Evolutionary conservation across 1,284 basidiomycete species (phyloP).

Genomic region (Bjerkandera adusta): DNA sequence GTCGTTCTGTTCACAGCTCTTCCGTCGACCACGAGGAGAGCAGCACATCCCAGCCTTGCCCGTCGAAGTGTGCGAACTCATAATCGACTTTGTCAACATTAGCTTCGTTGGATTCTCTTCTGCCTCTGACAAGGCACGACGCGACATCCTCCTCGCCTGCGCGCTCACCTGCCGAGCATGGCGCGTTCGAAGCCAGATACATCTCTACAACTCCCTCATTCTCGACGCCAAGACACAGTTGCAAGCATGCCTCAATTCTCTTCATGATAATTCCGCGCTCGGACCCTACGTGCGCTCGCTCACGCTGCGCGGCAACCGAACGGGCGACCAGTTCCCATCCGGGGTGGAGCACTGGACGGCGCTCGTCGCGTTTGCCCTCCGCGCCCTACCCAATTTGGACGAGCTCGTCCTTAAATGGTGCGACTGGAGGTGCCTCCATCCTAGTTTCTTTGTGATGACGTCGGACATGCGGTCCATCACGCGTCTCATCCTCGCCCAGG

Average conservation of each 20-base stretch:
- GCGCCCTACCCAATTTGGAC: background rate
- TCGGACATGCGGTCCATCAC: background rate
- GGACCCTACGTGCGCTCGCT: background rate
- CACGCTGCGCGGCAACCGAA: background rate
- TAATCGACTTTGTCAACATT: conserved; percentile 7
- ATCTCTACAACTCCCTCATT: conserved; percentile 5
- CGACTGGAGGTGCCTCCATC: conserved; percentile 1
- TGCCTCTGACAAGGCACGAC: background rate
- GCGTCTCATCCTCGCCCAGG: background rate
- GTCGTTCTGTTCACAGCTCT: too few relatives aligned
- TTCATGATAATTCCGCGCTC: background rate
- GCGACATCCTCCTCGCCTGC: background rate
- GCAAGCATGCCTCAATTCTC: background rate
- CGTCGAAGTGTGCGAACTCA: conserved; percentile 5
- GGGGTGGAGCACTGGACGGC: background rate
- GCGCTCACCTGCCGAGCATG: conserved; percentile 4
- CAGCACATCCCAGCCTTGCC: too few relatives aligned
- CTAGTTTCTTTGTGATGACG: background rate
- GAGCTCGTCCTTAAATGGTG: conserved; percentile 1
- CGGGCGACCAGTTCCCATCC: background rate
- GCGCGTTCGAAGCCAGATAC: conserved; percentile 2
- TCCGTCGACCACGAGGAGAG: too few relatives aligned
- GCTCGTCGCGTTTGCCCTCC: background rate
- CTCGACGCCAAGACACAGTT: background rate
- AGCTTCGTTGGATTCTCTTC: background rate